Base-by-base conservation (phyloP, 352 stramenopile genomes). In the Globisporangium splendens region DNA sequence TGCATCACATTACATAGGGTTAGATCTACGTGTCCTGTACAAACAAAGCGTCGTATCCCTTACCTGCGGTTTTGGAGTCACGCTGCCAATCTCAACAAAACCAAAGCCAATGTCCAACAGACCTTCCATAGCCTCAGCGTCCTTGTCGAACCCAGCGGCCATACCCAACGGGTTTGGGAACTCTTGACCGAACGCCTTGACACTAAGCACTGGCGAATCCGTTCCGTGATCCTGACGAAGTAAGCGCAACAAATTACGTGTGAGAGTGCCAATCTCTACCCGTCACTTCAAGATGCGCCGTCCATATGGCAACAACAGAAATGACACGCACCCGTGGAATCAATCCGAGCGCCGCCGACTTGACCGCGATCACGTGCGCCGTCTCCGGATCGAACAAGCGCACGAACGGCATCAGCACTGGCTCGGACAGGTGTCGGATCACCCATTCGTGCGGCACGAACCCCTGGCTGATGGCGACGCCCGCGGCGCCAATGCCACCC, bases 91-190 rank as follows among this genome's bases (percentile, higher is more conserved):
- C 75, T 99, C 96, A 2, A 98, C 84, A 68, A 95, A 96, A 33
- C 92, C 93, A 76, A 98, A 98, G 31, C 96, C 96, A 68, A 97
- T 75, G 58, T 97, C 88, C 49, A 98, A 69, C 35, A 99, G 72
- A n/a, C 82, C 88, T 48, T 97, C 75, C 63, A 99, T 93, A 7
- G 91, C 93, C 50, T 96, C 84, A 17, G 77, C 96, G 68, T 99
- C 75, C 73, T 99, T 99, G 72, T 99, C 97, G 72, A 99, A 99
- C 50, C 97, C 97, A 1, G 96, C 97, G 1, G 96, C 96, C 57
- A 99, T 90, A 20, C 96, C 96, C 46, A 99, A 70, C 14, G 91
- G 90, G 67, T 97, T 98, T 6, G 79, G 59, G 54, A 99, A 98
- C 22, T 79, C 65, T 0, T 93, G 73, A 0, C 82, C 82, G 43